Percentiles rank a stretch among this genome's conserved stretches.
phyloP scores from a whole-genome alignment of 1,284 basidiomycete species.

The Cutaneotrichosporon dermatis region DNA sequence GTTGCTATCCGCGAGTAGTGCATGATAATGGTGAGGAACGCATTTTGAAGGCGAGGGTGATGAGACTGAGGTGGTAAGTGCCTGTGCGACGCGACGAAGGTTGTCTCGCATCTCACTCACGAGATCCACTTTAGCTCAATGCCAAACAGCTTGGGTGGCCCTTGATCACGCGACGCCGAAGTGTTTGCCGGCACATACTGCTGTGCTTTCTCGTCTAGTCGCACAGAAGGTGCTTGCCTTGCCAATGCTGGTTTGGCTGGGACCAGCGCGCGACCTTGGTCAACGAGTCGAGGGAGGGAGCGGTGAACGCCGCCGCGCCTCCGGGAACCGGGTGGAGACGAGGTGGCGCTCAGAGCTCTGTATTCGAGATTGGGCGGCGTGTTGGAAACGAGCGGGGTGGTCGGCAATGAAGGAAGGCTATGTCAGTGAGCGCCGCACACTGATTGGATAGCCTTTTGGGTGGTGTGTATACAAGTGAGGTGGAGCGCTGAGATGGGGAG shows the following conservation, averaged over 20 bases:
- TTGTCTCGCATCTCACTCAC: constrained; percentile 20
- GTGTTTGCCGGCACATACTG: constrained; percentile 6
- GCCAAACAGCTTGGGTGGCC: constrained; percentile 37
- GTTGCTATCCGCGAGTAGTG: constrained; percentile 86
- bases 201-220: constrained; percentile 19
- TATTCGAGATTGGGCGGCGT: constrained; percentile 2
- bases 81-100: no score
- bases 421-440: constrained; percentile 23
- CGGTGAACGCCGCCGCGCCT: background rate
- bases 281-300: background rate
- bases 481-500: no score
- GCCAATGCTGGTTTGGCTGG: background rate
- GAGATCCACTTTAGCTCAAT: constrained; percentile 48
- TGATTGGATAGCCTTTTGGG: background rate
- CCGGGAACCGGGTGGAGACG: constrained; percentile 28
- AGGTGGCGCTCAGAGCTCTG: constrained; percentile 28
- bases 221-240: background rate
- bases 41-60: constrained; percentile 94
- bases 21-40: constrained; percentile 82
- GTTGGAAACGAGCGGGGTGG: constrained; percentile 11
- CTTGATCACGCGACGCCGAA: constrained; percentile 5
- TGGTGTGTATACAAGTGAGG: background rate
- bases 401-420: constrained; percentile 34
- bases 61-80: constrained; percentile 56
- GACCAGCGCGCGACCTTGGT: background rate